These are phyloP conservation scores for Salvia sclarea DNA, from an alignment of 305 asterid species.

Conservation along the genomic window DNA sequence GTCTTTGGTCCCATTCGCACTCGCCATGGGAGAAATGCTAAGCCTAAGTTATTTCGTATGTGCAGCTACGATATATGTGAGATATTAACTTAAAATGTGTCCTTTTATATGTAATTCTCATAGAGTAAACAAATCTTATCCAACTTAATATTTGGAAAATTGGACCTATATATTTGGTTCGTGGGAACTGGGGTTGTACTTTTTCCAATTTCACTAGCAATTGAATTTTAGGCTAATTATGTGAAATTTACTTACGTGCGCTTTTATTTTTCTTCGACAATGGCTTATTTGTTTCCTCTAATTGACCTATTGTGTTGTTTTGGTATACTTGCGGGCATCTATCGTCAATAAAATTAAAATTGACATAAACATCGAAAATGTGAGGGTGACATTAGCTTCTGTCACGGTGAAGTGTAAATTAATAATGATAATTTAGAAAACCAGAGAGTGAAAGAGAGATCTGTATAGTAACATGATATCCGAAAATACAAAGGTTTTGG, in stretches of 20 bases:
- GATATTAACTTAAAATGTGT: too few relatives aligned
- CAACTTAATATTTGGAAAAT: background rate
- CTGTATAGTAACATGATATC: too few relatives aligned
- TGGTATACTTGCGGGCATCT: background rate
- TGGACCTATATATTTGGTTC: background rate
- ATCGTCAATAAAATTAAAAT: background rate
- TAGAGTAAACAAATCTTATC: background rate
- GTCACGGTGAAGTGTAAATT: background rate
- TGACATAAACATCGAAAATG: background rate
- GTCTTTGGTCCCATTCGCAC: background rate
- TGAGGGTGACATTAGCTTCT: background rate
- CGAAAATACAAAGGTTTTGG: too few relatives aligned
- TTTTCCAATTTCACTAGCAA: background rate
- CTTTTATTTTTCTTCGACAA: background rate
- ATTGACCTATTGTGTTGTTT: background rate
- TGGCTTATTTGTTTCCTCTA: constrained; percentile 6
- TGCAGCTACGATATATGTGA: too few relatives aligned
- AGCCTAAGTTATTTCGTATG: too few relatives aligned
- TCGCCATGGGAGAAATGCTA: too few relatives aligned
- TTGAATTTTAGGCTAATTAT: background rate
- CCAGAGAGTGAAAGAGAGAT: too few relatives aligned
- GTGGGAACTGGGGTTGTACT: background rate
- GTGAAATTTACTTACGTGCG: too few relatives aligned
- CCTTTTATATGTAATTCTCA: background rate
- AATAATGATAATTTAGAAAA: too few relatives aligned